phyloP scores from a whole-genome alignment of 1,284 basidiomycete species.

The Boletellus deceptivus region DNA sequence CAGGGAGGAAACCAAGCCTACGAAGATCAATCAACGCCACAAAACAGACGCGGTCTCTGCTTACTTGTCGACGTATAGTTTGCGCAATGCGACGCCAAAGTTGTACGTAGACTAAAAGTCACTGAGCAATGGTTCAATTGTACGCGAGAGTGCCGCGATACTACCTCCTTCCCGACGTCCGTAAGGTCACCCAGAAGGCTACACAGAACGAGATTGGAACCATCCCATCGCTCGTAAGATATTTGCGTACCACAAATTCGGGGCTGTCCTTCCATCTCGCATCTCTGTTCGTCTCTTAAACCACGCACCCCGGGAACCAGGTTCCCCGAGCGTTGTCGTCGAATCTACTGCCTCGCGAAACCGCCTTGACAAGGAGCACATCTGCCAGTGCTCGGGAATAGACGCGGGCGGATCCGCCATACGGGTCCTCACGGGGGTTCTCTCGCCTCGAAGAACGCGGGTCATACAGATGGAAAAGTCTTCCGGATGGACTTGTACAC shows the following conservation, averaged over 20 bases:
- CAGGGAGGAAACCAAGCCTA: constrained; percentile 67
- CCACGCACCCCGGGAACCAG: constrained; percentile 31
- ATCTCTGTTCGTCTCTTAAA: constrained; percentile 54
- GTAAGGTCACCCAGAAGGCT: constrained; percentile 80
- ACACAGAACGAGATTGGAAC: not conserved
- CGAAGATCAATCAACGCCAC: not conserved
- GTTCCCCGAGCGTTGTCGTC: constrained; percentile 16
- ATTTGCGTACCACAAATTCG: constrained; percentile 61
- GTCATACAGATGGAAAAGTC: not conserved
- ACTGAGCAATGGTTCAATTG: constrained; percentile 5
- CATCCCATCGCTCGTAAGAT: not conserved
- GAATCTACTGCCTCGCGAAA: constrained; percentile 49
- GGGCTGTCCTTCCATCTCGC: constrained; percentile 48
- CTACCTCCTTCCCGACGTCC: constrained; percentile 68
- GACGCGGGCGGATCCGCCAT: constrained; percentile 59
- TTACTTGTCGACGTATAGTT: constrained; percentile 70
- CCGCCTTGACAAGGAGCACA: constrained; percentile 59
- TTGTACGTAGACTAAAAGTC: constrained; percentile 59
- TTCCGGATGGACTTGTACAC: constrained; percentile 22
- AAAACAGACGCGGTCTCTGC: constrained; percentile 9
- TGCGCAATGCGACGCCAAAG: constrained; percentile 60
- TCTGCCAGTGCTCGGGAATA: constrained; percentile 67
- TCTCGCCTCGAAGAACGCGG: constrained; percentile 53
- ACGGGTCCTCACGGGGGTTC: constrained; percentile 67
- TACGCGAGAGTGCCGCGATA: constrained; percentile 5